Evolutionary conservation across 192 early-diverging fungal genomes (phyloP), one percentile per base, ranked within the genome.

Genomic region (Thoreauomyces humboldtii): DNA sequence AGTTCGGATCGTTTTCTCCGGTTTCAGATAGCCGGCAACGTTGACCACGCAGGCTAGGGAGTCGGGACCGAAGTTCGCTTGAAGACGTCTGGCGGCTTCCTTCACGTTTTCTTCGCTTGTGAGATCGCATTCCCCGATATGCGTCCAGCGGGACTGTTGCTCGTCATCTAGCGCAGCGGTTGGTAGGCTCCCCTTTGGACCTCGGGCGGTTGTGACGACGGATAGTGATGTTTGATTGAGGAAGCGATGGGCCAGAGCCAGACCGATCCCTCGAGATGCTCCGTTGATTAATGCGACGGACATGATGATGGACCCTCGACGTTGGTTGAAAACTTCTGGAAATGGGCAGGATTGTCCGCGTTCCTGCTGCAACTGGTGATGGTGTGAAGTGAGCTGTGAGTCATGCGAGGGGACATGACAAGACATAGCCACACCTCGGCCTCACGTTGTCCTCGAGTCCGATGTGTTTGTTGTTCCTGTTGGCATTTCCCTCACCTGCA

Each of bases 1-100:
- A 41, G 11, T 41, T 41, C n/a, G 38, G 29, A 74, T 37, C 7
- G 61, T 27, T 53, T 74, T 74, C 34, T 74, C 73, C 4, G 73
- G 73, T 14, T 59, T 11, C 37, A 73, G 45, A 29, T 32, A 61
- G 0, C 72, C 72, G 0, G 66, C 55, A 7, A 38, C 17, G 37
- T 59, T 66, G 14, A 64, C 37, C 37, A 72, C 35, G 1, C 6
- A 15, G 7, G 38, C 29, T 7, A 72, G 22, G 7, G 32, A 27
- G 34, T 51, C 19, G 9, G 22, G 9, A 1, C 54, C 63, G 19
- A 47, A 60, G n/a, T 35, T 19, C 22, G 37, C 19, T 34, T 38
- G 14, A 15, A 66, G 32, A 0, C 4, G 7, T 24, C 6, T 9
- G 17, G 58, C 59, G 17, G 50, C 41, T 5, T 5, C 4, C 24